Evolutionary conservation across 352 stramenopile genomes (phyloP), one percentile per base, ranked within the genome.

Genomic region (Globisporangium iwayamae): DNA sequence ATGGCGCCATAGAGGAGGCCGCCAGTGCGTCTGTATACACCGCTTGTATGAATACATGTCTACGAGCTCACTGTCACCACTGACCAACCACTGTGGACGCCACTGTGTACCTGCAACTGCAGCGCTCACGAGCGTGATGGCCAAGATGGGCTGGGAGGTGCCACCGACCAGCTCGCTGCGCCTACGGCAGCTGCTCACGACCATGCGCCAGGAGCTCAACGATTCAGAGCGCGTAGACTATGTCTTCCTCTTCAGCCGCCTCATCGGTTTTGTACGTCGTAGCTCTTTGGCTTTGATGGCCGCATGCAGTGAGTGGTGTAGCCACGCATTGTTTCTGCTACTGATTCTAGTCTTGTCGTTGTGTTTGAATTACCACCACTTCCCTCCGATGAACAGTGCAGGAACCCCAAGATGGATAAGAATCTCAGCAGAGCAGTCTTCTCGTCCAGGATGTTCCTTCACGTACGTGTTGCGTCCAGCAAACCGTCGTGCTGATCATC

Each of bases 161-260:
- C 54, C 79, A 14, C 69, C 76, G 34, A 56, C 83, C 20, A 86
- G 81, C 66, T 54, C 72, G 25, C 72, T 84, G 58, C 78, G 71
- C 34, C 87, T 73, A 74, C 74, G 82, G 20, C 63, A 69, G 62
- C 66, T 91, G 25, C 58, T 93, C 41, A 69, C 75, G 9, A 70
- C 74, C 36, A 73, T 93, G 25, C 69, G 66, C 11, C 48, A 71
- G 41, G 85, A 93, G 46, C 63, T 93, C 45, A 58, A 68, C 32
- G 62, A 73, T 39, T 9, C 8, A 18, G 14, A 55, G 20, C n/a
- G 63, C 9, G 56, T 66, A 2, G 73, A 92, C 70, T 78, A 79
- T 25, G 67, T 75, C n/a, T 88, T 90, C 39, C 13, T 92, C 52
- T 89, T 87, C 63, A 80, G 89, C 39, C 71, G 82, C 5, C 61